Evolutionary conservation across 257 asterid species (phyloP).

Genomic region (Leonotis leonurus): DNA sequence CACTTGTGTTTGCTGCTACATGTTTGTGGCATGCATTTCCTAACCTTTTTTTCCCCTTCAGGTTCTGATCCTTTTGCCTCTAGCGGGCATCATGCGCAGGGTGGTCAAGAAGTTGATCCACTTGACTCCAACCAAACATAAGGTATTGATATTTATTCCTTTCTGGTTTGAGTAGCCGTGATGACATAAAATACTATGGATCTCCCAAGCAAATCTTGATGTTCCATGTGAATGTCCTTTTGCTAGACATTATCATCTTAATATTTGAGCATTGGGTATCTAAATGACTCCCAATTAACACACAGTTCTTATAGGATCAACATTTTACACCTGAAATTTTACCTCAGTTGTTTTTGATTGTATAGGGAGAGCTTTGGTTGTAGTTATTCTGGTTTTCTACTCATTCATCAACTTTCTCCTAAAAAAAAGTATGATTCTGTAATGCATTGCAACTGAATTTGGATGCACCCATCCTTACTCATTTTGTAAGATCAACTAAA

Average conservation of each 20-base stretch:
- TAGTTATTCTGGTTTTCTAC: background rate
- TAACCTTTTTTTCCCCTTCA: conserved; percentile 22
- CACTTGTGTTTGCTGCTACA: background rate
- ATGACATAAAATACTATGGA: background rate
- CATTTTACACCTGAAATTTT: background rate
- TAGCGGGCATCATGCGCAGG: conserved; percentile 81
- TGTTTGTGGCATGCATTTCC: conserved; percentile 3
- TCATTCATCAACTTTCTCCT: background rate
- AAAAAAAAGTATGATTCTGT: background rate
- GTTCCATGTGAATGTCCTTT: background rate
- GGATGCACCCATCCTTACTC: background rate
- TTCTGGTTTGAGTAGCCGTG: conserved; percentile 9
- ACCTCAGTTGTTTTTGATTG: background rate
- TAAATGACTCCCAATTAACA: background rate
- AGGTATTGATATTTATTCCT: conserved; percentile 37
- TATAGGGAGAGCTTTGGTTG: background rate
- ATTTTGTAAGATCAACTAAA: background rate
- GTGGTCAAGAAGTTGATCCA: conserved; percentile 73
- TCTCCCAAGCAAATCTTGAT: background rate
- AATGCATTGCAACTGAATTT: background rate
- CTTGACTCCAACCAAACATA: conserved; percentile 74
- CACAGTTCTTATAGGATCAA: background rate
- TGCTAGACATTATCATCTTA: background rate
- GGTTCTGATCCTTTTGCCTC: conserved; percentile 85
- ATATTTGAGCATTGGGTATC: background rate